Evolutionary conservation across 2,329 filamentous ascomycete species (phyloP).

Genomic region (Aspergillus calidoustus): DNA sequence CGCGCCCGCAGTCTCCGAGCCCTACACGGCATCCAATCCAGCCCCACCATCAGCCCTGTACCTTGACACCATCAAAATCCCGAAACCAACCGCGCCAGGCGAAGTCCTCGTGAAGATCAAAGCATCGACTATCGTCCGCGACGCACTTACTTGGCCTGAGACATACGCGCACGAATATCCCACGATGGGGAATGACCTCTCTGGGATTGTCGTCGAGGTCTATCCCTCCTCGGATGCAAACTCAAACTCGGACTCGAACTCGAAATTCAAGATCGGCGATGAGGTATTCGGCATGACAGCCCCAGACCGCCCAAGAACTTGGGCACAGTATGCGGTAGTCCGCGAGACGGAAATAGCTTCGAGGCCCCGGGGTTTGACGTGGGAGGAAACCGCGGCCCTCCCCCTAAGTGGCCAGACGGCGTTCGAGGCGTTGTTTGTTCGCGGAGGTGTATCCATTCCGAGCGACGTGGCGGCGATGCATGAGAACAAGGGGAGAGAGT

Average conservation of each 20-base stretch:
- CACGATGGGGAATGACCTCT: slow-evolving; percentile 30
- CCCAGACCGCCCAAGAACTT: slow-evolving; percentile 25
- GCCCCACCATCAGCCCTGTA: slow-evolving; percentile 18
- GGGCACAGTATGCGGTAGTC: slow-evolving; percentile 36
- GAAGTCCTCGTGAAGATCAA: slow-evolving; percentile 21
- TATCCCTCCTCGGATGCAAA: neutral
- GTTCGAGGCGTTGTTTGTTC: slow-evolving; percentile 38
- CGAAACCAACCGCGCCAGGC: neutral
- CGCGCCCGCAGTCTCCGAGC: neutral
- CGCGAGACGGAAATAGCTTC: slow-evolving; percentile 27
- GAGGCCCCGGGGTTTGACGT: slow-evolving; percentile 29
- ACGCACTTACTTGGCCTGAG: slow-evolving; percentile 31
- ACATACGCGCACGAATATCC: slow-evolving; percentile 28
- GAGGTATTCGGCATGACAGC: slow-evolving; percentile 35
- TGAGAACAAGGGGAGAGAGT: neutral
- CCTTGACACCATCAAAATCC: slow-evolving; percentile 19
- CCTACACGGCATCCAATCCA: slow-evolving; percentile 18
- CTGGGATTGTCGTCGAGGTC: slow-evolving; percentile 25
- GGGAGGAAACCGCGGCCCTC: slow-evolving; percentile 31
- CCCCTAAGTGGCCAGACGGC: slow-evolving; percentile 38
- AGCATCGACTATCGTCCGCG: slow-evolving; percentile 22
- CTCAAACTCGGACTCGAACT: neutral
- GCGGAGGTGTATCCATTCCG: slow-evolving; percentile 21
- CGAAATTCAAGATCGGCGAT: slow-evolving; percentile 31
- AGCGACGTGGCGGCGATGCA: neutral